A percentile compares a stretch with the other conserved stretches of the same genome.
These are phyloP conservation scores for Setaria italica DNA, from an alignment of 202 grass and related monocot species.

Conservation along the genomic window DNA sequence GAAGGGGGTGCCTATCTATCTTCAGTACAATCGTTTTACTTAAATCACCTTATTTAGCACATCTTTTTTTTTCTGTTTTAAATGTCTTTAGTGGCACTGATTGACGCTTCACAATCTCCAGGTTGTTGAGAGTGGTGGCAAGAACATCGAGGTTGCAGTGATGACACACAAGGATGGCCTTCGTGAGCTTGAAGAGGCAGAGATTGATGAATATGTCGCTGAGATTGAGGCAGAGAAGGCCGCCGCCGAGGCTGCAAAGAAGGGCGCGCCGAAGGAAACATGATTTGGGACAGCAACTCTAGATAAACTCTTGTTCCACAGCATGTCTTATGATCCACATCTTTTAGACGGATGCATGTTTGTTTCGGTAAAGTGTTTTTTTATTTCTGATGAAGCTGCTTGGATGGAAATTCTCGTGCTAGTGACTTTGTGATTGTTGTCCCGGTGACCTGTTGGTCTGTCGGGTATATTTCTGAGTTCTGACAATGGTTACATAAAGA, in stretches of 20 bases:
- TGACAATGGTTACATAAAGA: not conserved
- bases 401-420: constrained; percentile 3
- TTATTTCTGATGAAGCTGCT: constrained; percentile 10
- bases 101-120: constrained; percentile 17
- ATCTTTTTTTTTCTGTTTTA: not conserved
- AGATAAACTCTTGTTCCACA: constrained; percentile 7
- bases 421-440: constrained; percentile 1
- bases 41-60: not conserved
- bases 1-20: not conserved
- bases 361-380: constrained; percentile 26
- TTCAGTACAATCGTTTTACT: constrained; percentile 1
- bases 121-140: constrained; percentile 94
- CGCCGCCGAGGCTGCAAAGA: constrained; percentile 85
- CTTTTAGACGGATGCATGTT: constrained; percentile 5
- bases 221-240: constrained; percentile 93
- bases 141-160: constrained; percentile 92
- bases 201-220: constrained; percentile 77
- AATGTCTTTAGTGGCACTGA: constrained; percentile 7
- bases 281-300: constrained; percentile 15
- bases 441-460: not conserved
- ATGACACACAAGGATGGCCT: constrained; percentile 74
- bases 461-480: not conserved
- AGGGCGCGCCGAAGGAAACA: constrained; percentile 48
- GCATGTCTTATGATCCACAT: constrained; percentile 4
- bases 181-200: constrained; percentile 70